These are phyloP conservation scores for Penicillium hordei DNA, from an alignment of 2,329 filamentous ascomycete genomes.

Conservation along the genomic window DNA sequence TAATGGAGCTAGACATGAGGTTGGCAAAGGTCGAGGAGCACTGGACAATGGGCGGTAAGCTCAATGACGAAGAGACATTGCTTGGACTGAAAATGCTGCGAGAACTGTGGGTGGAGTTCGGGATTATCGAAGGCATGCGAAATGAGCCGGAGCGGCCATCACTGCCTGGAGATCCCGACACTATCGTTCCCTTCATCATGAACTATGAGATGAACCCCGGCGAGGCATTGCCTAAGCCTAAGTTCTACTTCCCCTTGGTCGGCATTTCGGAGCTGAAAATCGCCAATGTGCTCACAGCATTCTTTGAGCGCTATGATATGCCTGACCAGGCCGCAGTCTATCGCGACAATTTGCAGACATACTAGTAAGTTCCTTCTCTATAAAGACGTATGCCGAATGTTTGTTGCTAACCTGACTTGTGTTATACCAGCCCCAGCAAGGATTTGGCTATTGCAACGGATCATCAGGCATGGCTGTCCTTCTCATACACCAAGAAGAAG, in stretches of 20 bases:
- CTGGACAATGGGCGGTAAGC: slow-evolving; percentile 23
- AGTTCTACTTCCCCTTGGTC: slow-evolving; percentile 15
- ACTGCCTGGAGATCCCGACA: slow-evolving; percentile 8
- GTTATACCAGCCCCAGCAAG: not conserved
- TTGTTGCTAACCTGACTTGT: not conserved
- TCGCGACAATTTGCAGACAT: slow-evolving; percentile 8
- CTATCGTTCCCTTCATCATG: slow-evolving; percentile 9
- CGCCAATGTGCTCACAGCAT: slow-evolving; percentile 1
- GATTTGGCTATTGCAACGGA: slow-evolving; percentile 6
- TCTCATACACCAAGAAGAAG: slow-evolving; percentile 9
- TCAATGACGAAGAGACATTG: slow-evolving; percentile 8
- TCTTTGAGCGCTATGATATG: slow-evolving; percentile 6
- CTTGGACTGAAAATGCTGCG: slow-evolving; percentile 16
- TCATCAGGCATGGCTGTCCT: slow-evolving; percentile 9
- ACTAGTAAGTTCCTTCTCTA: slow-evolving; percentile 9
- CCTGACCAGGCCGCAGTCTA: slow-evolving; percentile 8
- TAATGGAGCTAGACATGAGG: slow-evolving; percentile 15
- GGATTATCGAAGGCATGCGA: slow-evolving; percentile 13
- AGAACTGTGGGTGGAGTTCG: slow-evolving; percentile 17
- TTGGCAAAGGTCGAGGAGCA: slow-evolving; percentile 11
- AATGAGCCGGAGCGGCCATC: slow-evolving; percentile 6
- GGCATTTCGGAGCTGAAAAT: slow-evolving; percentile 13
- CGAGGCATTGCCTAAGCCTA: slow-evolving; percentile 1
- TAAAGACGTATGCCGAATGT: accelerated
- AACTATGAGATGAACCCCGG: slow-evolving; percentile 11